Percentiles rank a stretch among this genome's conserved stretches.
These are phyloP conservation scores for Neofusicoccum umdonicola DNA, from an alignment of 2,329 filamentous ascomycete species.

Conservation along the genomic window DNA sequence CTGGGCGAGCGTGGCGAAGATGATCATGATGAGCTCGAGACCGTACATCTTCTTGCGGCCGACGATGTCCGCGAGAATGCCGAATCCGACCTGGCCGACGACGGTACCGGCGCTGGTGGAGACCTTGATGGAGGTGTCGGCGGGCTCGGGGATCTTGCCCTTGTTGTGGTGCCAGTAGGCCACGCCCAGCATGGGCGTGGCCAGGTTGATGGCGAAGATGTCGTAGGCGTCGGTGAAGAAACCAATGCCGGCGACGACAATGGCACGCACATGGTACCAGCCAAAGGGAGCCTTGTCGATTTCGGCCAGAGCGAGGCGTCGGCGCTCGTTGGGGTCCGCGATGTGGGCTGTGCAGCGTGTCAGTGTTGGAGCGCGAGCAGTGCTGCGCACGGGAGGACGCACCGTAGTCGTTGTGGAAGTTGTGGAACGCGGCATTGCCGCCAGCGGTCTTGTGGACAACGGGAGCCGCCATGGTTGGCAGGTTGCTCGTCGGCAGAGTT, in stretches of 20 bases:
- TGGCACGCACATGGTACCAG: constrained; percentile 77
- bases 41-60: constrained; percentile 85
- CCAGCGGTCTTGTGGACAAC: constrained; percentile 21
- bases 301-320: constrained; percentile 75
- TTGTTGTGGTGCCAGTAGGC: constrained; percentile 63
- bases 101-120: constrained; percentile 81
- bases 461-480: constrained; percentile 15
- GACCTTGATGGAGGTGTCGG: constrained; percentile 82
- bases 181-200: constrained; percentile 72
- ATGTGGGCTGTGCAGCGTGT: constrained; percentile 36
- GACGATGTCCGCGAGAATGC: constrained; percentile 66
- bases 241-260: constrained; percentile 76
- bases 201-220: constrained; percentile 68
- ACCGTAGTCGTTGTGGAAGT: constrained; percentile 72
- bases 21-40: constrained; percentile 40
- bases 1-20: constrained; percentile 39
- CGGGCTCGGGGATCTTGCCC: constrained; percentile 58
- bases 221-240: constrained; percentile 85
- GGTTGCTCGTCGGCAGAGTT: neutral
- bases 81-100: constrained; percentile 74
- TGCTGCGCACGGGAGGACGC: neutral
- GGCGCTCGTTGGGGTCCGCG: constrained; percentile 72
- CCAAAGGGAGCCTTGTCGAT: constrained; percentile 80
- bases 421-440: constrained; percentile 40
- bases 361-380: neutral